These are phyloP conservation scores for Neurospora hispaniola DNA, from an alignment of 495 filamentous ascomycete genomes.

Conservation along the genomic window DNA sequence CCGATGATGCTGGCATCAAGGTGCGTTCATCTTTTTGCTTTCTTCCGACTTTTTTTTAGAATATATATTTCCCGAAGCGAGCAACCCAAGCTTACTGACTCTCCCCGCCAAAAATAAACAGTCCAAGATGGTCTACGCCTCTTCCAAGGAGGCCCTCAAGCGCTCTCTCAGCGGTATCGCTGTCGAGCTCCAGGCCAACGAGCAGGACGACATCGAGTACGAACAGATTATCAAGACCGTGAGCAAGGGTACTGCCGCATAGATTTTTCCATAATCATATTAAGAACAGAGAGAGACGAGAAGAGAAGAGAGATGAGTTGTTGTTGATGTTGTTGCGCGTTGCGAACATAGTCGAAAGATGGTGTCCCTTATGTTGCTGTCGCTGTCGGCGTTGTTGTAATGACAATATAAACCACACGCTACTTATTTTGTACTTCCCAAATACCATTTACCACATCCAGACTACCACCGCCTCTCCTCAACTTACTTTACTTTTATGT, in stretches of 20 bases:
- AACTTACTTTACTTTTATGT: background rate
- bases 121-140: conserved; percentile 94
- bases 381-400: background rate
- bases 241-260: conserved; percentile 56
- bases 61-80: background rate
- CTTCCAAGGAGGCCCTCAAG: conserved; percentile 87
- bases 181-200: conserved; percentile 85
- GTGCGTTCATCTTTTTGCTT: conserved; percentile 42
- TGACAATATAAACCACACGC: background rate
- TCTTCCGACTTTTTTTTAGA: background rate
- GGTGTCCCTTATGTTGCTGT: background rate
- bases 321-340: background rate
- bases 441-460: background rate
- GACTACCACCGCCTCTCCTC: background rate
- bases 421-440: background rate
- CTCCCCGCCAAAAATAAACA: conserved; percentile 19
- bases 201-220: conserved; percentile 80
- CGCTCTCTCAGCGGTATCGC: conserved; percentile 71
- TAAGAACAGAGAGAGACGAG: background rate
- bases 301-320: background rate
- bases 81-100: background rate
- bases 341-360: background rate
- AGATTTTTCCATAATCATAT: conserved; percentile 7
- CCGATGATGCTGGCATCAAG: conserved; percentile 68
- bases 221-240: conserved; percentile 66